Percentiles rank a stretch among this genome's conserved stretches.
phyloP scores from a whole-genome alignment of 345 rosid genomes.

The Citrus glauca region DNA sequence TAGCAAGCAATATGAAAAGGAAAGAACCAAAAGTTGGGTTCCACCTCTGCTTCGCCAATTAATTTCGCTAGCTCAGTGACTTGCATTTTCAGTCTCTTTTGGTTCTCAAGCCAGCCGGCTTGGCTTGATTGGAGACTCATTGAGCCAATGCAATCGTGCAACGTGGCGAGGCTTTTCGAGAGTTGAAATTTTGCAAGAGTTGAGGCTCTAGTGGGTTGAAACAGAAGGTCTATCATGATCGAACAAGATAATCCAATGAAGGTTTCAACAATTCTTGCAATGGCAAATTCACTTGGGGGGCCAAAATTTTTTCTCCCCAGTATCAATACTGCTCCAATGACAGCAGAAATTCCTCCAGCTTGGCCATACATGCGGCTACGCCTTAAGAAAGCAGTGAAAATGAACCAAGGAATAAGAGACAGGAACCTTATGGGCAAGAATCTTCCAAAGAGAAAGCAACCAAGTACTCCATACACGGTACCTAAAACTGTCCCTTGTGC shows the following conservation, averaged over 20 bases:
- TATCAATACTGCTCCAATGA: conserved; percentile 73
- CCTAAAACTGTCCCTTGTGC: conserved; percentile 95
- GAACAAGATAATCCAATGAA: conserved; percentile 80
- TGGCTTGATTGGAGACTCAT: conserved; percentile 32
- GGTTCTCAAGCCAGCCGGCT: conserved; percentile 35
- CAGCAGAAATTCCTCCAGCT: conserved; percentile 84
- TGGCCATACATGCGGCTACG: conserved; percentile 75
- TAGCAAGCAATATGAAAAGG: conserved; percentile 65
- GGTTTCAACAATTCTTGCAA: conserved; percentile 79
- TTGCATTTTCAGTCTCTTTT: conserved; percentile 40
- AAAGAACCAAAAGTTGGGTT: conserved; percentile 82
- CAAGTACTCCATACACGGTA: conserved; percentile 80
- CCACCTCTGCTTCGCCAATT: conserved; percentile 72
- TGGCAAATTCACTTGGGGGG: conserved; percentile 75
- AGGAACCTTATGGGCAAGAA: conserved; percentile 64
- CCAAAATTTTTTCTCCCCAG: conserved; percentile 80
- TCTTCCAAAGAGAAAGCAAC: conserved; percentile 69
- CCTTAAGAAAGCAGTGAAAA: conserved; percentile 60
- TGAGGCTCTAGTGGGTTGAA: conserved; percentile 71
- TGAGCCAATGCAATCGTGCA: conserved; percentile 41
- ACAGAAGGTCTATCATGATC: conserved; percentile 50
- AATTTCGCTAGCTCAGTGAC: conserved; percentile 47
- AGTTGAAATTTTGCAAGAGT: conserved; percentile 61
- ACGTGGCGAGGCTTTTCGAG: conserved; percentile 35
- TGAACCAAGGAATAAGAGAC: conserved; percentile 85